Evolutionary conservation across 2,329 filamentous ascomycete genomes (phyloP).

Genomic region (Diaporthe citrichinensis): DNA sequence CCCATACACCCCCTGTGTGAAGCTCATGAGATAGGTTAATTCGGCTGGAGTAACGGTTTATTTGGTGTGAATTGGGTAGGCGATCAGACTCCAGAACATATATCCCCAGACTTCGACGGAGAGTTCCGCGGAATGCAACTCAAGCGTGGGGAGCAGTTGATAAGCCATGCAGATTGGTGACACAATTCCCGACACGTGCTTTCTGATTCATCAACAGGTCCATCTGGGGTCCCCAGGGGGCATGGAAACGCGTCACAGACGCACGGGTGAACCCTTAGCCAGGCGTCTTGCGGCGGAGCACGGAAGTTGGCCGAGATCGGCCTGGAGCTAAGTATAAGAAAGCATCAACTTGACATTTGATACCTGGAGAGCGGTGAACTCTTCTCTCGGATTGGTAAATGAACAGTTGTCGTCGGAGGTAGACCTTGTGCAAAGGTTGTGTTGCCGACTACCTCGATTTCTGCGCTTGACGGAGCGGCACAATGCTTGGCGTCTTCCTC

Average conservation of each 20-base stretch:
- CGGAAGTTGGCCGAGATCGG: slow-evolving; percentile 24
- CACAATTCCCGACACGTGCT: neutral
- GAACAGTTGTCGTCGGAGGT: too few relatives aligned
- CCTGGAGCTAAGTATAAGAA: neutral
- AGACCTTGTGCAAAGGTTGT: too few relatives aligned
- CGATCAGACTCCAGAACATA: neutral
- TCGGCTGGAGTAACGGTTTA: neutral
- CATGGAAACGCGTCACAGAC: neutral
- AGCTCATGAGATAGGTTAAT: neutral
- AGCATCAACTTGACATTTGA: neutral
- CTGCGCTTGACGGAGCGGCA: too few relatives aligned
- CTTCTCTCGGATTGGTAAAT: too few relatives aligned
- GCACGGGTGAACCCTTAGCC: slow-evolving; percentile 20
- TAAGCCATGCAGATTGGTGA: neutral
- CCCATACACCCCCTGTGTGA: neutral
- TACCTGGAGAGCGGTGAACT: neutral
- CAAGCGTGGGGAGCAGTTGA: neutral
- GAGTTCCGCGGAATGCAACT: neutral
- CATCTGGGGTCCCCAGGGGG: neutral
- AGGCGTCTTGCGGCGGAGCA: neutral
- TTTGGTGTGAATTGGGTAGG: neutral
- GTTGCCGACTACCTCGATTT: too few relatives aligned
- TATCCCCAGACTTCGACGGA: neutral
- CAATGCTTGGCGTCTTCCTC: too few relatives aligned
- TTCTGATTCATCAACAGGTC: neutral